A percentile compares a stretch with the other conserved stretches of the same genome.
phyloP scores from a whole-genome alignment of 345 rosid species.

The Pistacia vera region DNA sequence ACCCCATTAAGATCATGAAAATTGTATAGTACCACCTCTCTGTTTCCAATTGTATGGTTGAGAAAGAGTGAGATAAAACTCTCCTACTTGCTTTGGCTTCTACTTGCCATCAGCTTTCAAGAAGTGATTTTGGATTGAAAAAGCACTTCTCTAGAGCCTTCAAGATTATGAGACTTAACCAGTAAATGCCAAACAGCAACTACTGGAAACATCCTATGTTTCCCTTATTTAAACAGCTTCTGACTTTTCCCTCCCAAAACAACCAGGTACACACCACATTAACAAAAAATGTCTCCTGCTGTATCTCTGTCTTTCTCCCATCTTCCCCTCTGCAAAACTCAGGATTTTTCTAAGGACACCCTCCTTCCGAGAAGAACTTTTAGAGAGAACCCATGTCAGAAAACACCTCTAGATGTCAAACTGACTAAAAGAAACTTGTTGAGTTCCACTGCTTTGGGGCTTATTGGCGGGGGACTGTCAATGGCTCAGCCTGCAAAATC shows the following conservation, averaged over 20 bases:
- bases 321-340: slow-evolving; percentile 45
- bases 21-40: not conserved
- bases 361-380: slow-evolving; percentile 28
- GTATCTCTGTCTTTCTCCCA: slow-evolving; percentile 38
- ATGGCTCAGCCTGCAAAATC: slow-evolving; percentile 43
- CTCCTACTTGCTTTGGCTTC: not conserved
- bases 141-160: slow-evolving; percentile 20
- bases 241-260: slow-evolving; percentile 5
- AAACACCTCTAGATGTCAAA: slow-evolving; percentile 24
- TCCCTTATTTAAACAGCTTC: slow-evolving; percentile 19
- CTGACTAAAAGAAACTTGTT: slow-evolving; percentile 48
- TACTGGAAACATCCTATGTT: slow-evolving; percentile 23
- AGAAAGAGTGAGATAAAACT: not conserved
- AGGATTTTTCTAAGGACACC: slow-evolving; percentile 34
- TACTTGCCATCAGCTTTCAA: not conserved
- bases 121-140: not conserved
- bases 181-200: slow-evolving; percentile 18
- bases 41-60: slow-evolving; percentile 20
- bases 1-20: not conserved
- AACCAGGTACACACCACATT: too few species aligned
- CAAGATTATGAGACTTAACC: slow-evolving; percentile 6
- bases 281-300: slow-evolving; percentile 37
- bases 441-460: slow-evolving; percentile 35
- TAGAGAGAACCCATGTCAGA: slow-evolving; percentile 30
- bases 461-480: slow-evolving; percentile 29